Evolutionary conservation across 164 flowering plant genomes (phyloP).

Genomic region (Dillenia suffruticosa): DNA sequence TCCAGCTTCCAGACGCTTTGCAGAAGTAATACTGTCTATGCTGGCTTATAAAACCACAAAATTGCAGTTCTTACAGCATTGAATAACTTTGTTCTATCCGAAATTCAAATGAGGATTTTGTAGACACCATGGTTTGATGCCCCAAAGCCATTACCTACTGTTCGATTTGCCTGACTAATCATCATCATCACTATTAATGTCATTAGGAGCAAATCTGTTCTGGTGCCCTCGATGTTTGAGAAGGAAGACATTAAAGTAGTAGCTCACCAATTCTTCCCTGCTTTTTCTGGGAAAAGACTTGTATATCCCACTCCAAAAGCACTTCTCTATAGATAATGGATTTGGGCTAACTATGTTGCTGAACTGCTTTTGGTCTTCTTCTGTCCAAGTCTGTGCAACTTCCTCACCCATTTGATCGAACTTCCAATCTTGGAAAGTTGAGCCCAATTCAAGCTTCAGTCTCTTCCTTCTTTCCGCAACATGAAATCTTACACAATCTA

Average conservation of each 20-base stretch:
- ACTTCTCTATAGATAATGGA: slow-evolving; percentile 30
- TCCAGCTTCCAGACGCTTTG: too few relatives aligned
- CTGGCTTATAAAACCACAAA: too few relatives aligned
- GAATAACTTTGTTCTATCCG: too few relatives aligned
- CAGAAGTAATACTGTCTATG: too few relatives aligned
- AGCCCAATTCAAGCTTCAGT: slow-evolving; percentile 61
- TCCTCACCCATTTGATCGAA: slow-evolving; percentile 77
- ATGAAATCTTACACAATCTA: slow-evolving; percentile 71
- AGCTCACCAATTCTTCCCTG: slow-evolving; percentile 58
- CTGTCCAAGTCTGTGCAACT: slow-evolving; percentile 55
- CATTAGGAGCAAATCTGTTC: slow-evolving; percentile 51
- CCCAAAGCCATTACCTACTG: slow-evolving; percentile 22
- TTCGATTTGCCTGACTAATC: slow-evolving; percentile 23
- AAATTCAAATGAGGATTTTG: too few relatives aligned
- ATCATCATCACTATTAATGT: slow-evolving; percentile 68
- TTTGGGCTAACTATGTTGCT: slow-evolving; percentile 35
- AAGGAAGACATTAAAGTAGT: slow-evolving; percentile 82
- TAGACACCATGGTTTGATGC: too few relatives aligned
- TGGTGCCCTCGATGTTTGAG: slow-evolving; percentile 60
- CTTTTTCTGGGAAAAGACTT: slow-evolving; percentile 43
- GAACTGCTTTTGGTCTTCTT: slow-evolving; percentile 52
- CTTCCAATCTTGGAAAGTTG: slow-evolving; percentile 55
- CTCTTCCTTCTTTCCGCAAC: slow-evolving; percentile 43
- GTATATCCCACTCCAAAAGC: slow-evolving; percentile 49
- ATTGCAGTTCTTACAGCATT: too few relatives aligned